Conservation (phyloP, 257 asterid species). For the Pogostemon cablin region DNA sequence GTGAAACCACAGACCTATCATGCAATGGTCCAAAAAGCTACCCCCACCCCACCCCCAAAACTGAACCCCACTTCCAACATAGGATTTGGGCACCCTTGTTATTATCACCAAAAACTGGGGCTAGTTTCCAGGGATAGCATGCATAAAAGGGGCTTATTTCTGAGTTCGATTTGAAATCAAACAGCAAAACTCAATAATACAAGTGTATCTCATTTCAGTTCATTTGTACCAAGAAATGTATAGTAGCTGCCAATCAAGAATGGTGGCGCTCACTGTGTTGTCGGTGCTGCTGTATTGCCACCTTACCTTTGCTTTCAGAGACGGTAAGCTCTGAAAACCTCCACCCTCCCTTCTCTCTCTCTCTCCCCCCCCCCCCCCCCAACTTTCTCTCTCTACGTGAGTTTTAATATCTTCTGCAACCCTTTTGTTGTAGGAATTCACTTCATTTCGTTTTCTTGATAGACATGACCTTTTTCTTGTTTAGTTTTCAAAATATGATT, state of each 20-base stretch:
- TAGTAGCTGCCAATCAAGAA: constrained; percentile 35
- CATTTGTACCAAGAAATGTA: constrained; percentile 25
- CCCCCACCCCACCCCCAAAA: neutral
- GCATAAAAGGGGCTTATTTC: constrained; percentile 60
- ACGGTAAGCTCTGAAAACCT: constrained; percentile 49
- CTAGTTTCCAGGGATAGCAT: constrained; percentile 37
- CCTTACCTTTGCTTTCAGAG: constrained; percentile 54
- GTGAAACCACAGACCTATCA: constrained; percentile 43
- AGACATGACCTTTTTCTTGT: neutral
- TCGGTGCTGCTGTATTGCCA: constrained; percentile 50
- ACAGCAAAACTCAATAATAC: constrained; percentile 20
- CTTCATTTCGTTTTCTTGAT: neutral
- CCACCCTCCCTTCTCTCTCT: no score
- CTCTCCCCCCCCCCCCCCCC: no score
- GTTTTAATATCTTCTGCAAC: neutral
- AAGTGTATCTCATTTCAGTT: neutral
- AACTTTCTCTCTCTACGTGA: neutral
- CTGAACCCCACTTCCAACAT: neutral
- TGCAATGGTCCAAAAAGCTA: constrained; percentile 37
- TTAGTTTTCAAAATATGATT: neutral
- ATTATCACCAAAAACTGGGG: constrained; percentile 39
- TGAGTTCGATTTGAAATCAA: constrained; percentile 34
- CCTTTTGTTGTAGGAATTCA: neutral
- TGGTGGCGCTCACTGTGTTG: constrained; percentile 41
- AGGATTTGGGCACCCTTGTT: constrained; percentile 42